phyloP scores from a whole-genome alignment of 2,329 filamentous ascomycete genomes.

The Neonectria sp. region DNA sequence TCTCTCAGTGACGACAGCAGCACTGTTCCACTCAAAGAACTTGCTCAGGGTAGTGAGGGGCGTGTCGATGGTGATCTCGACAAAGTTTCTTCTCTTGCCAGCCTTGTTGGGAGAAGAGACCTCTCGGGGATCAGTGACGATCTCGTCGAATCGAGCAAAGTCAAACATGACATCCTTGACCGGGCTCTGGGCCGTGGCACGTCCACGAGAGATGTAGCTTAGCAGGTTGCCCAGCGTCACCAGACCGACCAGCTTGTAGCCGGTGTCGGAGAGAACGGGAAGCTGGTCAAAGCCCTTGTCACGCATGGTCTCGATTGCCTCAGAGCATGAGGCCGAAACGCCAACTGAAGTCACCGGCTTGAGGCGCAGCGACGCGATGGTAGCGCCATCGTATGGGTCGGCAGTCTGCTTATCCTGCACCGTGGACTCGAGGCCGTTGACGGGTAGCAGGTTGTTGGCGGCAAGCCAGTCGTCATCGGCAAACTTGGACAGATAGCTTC shows the following conservation, averaged over 20 bases:
- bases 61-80: slow-evolving; percentile 95
- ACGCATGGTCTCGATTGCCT: slow-evolving; percentile 97
- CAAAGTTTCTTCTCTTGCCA: slow-evolving; percentile 78
- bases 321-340: slow-evolving; percentile 79
- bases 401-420: slow-evolving; percentile 58
- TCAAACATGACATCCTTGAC: slow-evolving; percentile 97
- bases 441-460: slow-evolving; percentile 91
- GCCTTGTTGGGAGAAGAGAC: slow-evolving; percentile 61
- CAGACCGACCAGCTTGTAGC: slow-evolving; percentile 85
- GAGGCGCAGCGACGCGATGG: slow-evolving; percentile 85
- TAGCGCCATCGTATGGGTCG: slow-evolving; percentile 84
- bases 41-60: slow-evolving; percentile 86
- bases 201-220: slow-evolving; percentile 88
- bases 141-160: slow-evolving; percentile 88
- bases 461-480: slow-evolving; percentile 99
- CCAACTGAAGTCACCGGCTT: slow-evolving; percentile 94
- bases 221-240: slow-evolving; percentile 96
- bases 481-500: slow-evolving; percentile 98
- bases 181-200: slow-evolving; percentile 79
- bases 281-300: slow-evolving; percentile 99
- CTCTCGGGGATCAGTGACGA: slow-evolving; percentile 88
- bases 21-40: slow-evolving; percentile 99
- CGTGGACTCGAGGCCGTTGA: slow-evolving; percentile 65
- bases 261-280: slow-evolving; percentile 82
- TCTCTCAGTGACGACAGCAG: slow-evolving; percentile 91